These are phyloP conservation scores for Vitis hybrid DNA, from an alignment of 177 flowering plant genomes.

Conservation along the genomic window DNA sequence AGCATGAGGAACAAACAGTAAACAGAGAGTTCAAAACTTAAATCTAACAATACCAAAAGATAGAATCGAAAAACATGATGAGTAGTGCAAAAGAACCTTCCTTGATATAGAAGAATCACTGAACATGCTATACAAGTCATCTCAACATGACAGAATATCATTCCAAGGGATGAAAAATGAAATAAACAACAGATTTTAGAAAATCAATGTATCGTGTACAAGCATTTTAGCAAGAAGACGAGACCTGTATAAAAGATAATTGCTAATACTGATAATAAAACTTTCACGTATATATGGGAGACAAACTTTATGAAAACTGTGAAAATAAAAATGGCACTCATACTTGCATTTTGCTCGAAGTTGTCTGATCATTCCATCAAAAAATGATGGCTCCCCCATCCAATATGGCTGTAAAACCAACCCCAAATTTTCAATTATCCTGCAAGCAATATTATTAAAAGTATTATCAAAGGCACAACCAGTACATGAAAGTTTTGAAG, in stretches of 20 bases:
- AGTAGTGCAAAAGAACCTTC: neutral
- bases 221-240: neutral
- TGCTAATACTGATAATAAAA: neutral
- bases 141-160: neutral
- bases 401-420: neutral
- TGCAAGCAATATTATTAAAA: too few species aligned
- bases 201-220: neutral
- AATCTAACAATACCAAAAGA: neutral
- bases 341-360: conserved; percentile 53
- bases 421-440: neutral
- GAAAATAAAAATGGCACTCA: neutral
- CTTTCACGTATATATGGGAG: neutral
- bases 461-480: too few species aligned
- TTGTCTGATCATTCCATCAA: conserved; percentile 42
- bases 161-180: neutral
- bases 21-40: neutral
- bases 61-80: neutral
- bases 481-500: too few species aligned
- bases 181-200: neutral
- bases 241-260: too few species aligned
- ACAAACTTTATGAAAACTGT: neutral
- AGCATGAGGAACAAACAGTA: neutral
- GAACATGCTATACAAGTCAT: neutral
- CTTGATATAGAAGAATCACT: neutral
- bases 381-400: conserved; percentile 44